Evolutionary conservation across 192 early-diverging fungal species (phyloP).

Genomic region (Coemansia brasiliensis): DNA sequence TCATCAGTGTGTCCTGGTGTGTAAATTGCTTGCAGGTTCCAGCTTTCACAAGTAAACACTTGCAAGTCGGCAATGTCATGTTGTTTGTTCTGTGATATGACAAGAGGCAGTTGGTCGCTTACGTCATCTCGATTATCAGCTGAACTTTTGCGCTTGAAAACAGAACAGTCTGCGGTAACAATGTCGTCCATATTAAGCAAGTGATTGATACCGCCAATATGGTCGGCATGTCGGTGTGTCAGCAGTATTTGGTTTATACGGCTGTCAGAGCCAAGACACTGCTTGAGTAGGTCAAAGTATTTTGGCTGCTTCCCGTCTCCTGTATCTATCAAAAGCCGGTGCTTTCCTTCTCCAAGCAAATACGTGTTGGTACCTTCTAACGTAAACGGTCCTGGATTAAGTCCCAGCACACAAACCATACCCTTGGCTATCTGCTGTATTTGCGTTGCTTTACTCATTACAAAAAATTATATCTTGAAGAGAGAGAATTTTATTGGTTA

Average conservation of each 20-base stretch:
- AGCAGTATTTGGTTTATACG: slow-evolving; percentile 66
- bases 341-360: slow-evolving; percentile 72
- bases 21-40: slow-evolving; percentile 61
- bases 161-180: slow-evolving; percentile 15
- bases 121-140: slow-evolving; percentile 10
- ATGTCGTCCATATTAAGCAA: slow-evolving; percentile 24
- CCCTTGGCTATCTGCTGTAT: slow-evolving; percentile 59
- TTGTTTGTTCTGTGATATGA: slow-evolving; percentile 2
- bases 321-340: slow-evolving; percentile 73
- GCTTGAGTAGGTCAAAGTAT: slow-evolving; percentile 60
- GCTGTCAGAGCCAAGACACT: slow-evolving; percentile 49
- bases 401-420: slow-evolving; percentile 69
- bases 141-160: slow-evolving; percentile 23
- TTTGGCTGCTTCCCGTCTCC: slow-evolving; percentile 71
- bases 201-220: slow-evolving; percentile 64
- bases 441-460: slow-evolving; percentile 56
- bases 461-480: background rate
- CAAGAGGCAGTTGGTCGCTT: slow-evolving; percentile 1
- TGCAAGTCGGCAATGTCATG: slow-evolving; percentile 58
- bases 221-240: slow-evolving; percentile 81
- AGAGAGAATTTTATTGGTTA: background rate
- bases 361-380: slow-evolving; percentile 91
- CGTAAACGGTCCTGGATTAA: slow-evolving; percentile 79
- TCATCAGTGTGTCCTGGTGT: slow-evolving; percentile 85
- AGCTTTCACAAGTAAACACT: slow-evolving; percentile 61